Evolutionary conservation across 345 rosid species (phyloP).

Genomic region (Melaleuca alternifolia): DNA sequence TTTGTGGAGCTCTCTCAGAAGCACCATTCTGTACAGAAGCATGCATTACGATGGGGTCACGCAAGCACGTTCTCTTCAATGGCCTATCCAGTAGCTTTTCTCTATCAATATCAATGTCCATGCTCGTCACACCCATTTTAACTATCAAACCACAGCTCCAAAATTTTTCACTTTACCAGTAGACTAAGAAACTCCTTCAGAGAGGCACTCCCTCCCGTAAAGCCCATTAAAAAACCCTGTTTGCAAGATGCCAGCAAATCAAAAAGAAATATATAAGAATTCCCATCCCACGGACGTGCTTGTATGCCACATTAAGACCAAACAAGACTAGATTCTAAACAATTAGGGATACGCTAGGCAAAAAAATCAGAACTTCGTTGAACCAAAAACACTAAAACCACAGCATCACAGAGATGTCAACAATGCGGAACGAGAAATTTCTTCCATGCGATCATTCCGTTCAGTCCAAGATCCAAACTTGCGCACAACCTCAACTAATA

Average conservation of each 20-base stretch:
- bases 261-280: background rate
- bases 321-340: background rate
- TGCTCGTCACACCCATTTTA: background rate
- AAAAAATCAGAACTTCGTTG: background rate
- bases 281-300: background rate
- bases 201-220: background rate
- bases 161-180: background rate
- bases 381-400: background rate
- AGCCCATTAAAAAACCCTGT: background rate
- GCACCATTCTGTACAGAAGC: background rate
- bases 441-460: background rate
- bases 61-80: slow-evolving; percentile 18
- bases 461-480: background rate
- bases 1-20: background rate
- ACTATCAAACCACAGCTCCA: background rate
- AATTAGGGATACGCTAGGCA: background rate
- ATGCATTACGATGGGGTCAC: background rate
- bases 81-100: slow-evolving; percentile 19
- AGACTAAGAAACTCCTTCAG: background rate
- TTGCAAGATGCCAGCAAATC: background rate
- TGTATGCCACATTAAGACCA: background rate
- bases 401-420: background rate
- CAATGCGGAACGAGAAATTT: background rate
- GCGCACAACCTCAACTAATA: background rate
- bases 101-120: background rate